phyloP scores from a whole-genome alignment of 2,329 filamentous ascomycete species.

The Pseudocercospora musae region DNA sequence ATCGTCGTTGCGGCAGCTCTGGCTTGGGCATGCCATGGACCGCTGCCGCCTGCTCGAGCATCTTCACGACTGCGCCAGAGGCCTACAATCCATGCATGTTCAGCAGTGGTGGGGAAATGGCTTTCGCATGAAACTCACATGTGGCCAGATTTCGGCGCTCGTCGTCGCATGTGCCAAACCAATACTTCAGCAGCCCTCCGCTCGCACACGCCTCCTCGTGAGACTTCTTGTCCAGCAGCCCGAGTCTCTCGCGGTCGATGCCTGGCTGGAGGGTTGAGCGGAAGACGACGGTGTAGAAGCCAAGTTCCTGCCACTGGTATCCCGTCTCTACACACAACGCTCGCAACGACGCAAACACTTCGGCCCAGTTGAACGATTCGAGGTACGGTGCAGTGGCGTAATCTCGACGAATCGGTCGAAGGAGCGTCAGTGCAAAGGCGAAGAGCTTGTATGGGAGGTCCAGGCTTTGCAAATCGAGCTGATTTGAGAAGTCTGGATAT shows the following conservation, averaged over 20 bases:
- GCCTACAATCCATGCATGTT: slow-evolving; percentile 55
- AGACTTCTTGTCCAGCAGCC: slow-evolving; percentile 70
- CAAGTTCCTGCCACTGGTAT: slow-evolving; percentile 17
- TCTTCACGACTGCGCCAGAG: slow-evolving; percentile 59
- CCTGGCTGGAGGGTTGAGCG: slow-evolving; percentile 66
- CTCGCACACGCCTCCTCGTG: slow-evolving; percentile 76
- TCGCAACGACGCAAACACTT: slow-evolving; percentile 49
- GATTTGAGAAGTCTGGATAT: slow-evolving; percentile 67
- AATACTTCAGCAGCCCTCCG: slow-evolving; percentile 87
- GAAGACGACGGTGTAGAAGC: slow-evolving; percentile 83
- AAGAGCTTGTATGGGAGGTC: slow-evolving; percentile 65
- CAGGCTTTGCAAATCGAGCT: slow-evolving; percentile 68
- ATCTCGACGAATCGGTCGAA: slow-evolving; percentile 62
- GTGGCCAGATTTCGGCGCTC: slow-evolving; percentile 78
- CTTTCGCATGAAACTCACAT: slow-evolving; percentile 35
- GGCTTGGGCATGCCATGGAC: slow-evolving; percentile 57
- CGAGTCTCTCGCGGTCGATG: slow-evolving; percentile 66
- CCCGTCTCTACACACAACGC: slow-evolving; percentile 51
- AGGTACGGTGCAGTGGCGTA: slow-evolving; percentile 75
- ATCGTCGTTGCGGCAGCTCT: slow-evolving; percentile 47
- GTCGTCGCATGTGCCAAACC: slow-evolving; percentile 74
- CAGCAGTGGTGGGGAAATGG: slow-evolving; percentile 2
- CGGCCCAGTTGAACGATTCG: slow-evolving; percentile 72
- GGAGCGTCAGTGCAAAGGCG: slow-evolving; percentile 64
- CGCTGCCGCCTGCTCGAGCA: slow-evolving; percentile 58